Base-by-base conservation (phyloP, 2,329 filamentous ascomycete species). In the Mollisiaceae sp. region DNA sequence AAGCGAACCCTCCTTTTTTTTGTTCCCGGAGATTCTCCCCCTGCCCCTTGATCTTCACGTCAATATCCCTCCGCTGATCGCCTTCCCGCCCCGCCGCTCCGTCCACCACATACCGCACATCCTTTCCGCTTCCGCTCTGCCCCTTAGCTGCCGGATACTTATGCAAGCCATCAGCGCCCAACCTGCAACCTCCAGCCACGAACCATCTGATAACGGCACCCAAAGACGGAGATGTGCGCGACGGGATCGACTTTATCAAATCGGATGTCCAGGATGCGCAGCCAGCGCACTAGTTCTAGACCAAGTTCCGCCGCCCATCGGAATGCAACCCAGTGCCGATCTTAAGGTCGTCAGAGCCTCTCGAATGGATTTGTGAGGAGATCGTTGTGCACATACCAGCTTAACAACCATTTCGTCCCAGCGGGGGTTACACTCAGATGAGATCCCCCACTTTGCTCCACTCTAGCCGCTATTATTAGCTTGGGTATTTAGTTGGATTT, bases 121-220 rank as follows among this genome's bases (percentile, higher is more conserved):
- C 41, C 41, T 15, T 18, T n/a, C 45, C 22, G 4, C 43, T 4
- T 32, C 6, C 27, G 27, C 27, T 36, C 39, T 24, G 27, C 18
- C 20, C 14, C 15, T 24, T 52, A 35, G n/a, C 32, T 24, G 32
- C 59, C 59, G 45, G 50, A 38, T 4, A 12, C 38, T 52, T 27
- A 52, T 52, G 59, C 43, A 60, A 60, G 58, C 41, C 58, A 60
- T n/a, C n/a, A 22, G 8, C n/a, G 8, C 18, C 45, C n/a, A 50
- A 32, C 27, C 8, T n/a, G 8, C 20, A 50, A 22, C 50, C 14
- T 2, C 2, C 1, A 54, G 50, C 50, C 50, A 54, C 50, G 6
- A 32, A 32, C 20, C 27, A 24, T 35, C 24, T 15, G n/a, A 22
- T 1, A 38, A 39, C 12, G 59, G 35, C 32, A 41, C 8, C 24